phyloP scores from a whole-genome alignment of 2,329 filamentous ascomycete genomes.

The Xylaria sp. region DNA sequence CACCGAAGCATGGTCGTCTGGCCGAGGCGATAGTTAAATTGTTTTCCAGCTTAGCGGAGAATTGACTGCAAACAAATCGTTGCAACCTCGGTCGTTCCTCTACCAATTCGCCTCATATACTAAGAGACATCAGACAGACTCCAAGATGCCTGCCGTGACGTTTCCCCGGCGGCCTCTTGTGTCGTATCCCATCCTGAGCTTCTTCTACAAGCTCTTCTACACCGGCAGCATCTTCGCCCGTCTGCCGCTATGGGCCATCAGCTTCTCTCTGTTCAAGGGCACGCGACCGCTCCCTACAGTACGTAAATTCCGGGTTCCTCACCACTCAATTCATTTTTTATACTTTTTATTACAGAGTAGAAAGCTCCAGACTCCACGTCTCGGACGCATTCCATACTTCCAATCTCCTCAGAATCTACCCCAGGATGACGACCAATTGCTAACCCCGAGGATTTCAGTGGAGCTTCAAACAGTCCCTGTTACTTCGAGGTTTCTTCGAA shows the following conservation, averaged over 20 bases:
- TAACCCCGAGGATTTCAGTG: slow-evolving; percentile 21
- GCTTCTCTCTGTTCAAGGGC: slow-evolving; percentile 24
- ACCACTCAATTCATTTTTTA: too few relatives aligned
- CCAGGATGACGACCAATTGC: neutral
- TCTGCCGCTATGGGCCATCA: slow-evolving; percentile 31
- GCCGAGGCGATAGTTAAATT: too few relatives aligned
- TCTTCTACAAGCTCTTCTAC: slow-evolving; percentile 28
- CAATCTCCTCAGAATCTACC: neutral
- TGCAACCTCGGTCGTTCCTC: neutral
- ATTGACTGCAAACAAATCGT: neutral
- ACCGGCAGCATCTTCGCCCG: slow-evolving; percentile 22
- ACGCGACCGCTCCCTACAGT: slow-evolving; percentile 26
- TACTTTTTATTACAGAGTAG: neutral
- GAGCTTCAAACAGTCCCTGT: slow-evolving; percentile 31
- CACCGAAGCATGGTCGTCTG: too few relatives aligned
- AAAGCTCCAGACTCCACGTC: neutral
- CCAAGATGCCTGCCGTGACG: slow-evolving; percentile 20
- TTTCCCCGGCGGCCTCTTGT: slow-evolving; percentile 26
- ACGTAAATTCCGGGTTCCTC: neutral
- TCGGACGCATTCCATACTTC: neutral
- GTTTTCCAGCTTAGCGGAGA: too few relatives aligned
- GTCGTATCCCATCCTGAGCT: slow-evolving; percentile 28
- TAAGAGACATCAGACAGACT: neutral
- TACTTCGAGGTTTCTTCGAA: slow-evolving; percentile 12
- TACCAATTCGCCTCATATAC: neutral